Percentiles rank a stretch among this genome's conserved stretches.
These are phyloP conservation scores for Yamadazyma phyllophila DNA, from an alignment of 805 yeast species.

Conservation along the genomic window DNA sequence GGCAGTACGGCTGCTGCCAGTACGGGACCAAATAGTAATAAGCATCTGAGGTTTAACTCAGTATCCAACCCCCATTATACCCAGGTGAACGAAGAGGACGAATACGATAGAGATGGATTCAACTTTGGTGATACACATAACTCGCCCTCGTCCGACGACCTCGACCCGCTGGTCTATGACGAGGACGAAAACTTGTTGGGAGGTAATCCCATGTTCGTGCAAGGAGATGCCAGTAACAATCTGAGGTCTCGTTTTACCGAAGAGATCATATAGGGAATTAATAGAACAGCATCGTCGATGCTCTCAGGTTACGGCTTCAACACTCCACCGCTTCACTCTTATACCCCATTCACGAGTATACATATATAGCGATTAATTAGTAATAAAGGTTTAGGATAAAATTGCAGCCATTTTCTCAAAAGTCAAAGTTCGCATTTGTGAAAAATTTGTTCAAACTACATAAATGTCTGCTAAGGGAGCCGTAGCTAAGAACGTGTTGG, in stretches of 20 bases:
- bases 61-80: constrained; percentile 17
- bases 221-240: constrained; percentile 17
- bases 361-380: neutral
- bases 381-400: neutral
- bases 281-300: neutral
- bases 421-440: constrained; percentile 2
- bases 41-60: constrained; percentile 29
- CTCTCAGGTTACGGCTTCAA: no score
- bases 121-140: neutral
- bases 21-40: constrained; percentile 13
- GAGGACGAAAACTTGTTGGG: constrained; percentile 10
- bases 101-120: constrained; percentile 3
- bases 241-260: constrained; percentile 20
- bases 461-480: constrained; percentile 14
- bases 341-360: no score
- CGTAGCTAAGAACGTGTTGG: constrained; percentile 57
- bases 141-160: constrained; percentile 12
- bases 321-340: no score
- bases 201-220: constrained; percentile 13
- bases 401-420: neutral
- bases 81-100: constrained; percentile 12
- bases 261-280: constrained; percentile 13
- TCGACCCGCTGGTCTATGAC: constrained; percentile 14
- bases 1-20: constrained; percentile 11
- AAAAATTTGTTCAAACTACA: constrained; percentile 6